Evolutionary conservation across 441 rosid species (phyloP), one percentile per base, ranked within the genome.

Genomic region (Pelargonium fulgidum): DNA sequence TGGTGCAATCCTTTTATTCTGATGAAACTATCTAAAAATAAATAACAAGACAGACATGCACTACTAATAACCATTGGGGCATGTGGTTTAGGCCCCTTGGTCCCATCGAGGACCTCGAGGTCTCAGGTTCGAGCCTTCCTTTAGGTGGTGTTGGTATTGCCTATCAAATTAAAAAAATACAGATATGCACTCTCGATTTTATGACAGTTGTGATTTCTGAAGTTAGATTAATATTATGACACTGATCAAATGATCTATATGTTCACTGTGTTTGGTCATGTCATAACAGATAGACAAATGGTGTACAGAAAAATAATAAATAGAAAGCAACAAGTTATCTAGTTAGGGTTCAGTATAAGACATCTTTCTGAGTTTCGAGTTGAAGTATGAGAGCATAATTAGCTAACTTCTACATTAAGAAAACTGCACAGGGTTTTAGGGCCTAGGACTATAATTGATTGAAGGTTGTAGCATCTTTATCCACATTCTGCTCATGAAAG

Each of bases 401-500:
- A 44, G 48, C 48, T 44, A 9, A 44, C 48, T 11, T 44, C 48
- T 44, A 8, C 48, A 44, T 44, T 9, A 10, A 44, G 48, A 44
- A 36, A 44, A 44, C 48, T 44, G 13, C 11, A 44, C 13, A 44
- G 11, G 11, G 48, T 44, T 36, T 6, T 10, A 44, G 48, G 11
- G 48, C 48, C 48, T 11, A 44, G 13, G 48, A 48, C n/a, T 11
- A n/a, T 48, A 48, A 2, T 19, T 16, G 66, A 33, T 63, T 63
- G 2, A 63, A 63, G 8, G 66, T 33, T 61, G 7, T 56, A 52
- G 33, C 13, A 12, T 36, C 29, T 36, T 62, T 4, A 12, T 33
- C 50, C 39, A 26, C 47, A 19, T 44, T 69, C 42, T 62, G 64
- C 50, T 67, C 42, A n/a, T 73, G 65, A 62, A 62, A 62, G 62